Evolutionary conservation across 345 rosid genomes (phyloP), one percentile per base, ranked within the genome.

Genomic region (Limnanthes douglasii): DNA sequence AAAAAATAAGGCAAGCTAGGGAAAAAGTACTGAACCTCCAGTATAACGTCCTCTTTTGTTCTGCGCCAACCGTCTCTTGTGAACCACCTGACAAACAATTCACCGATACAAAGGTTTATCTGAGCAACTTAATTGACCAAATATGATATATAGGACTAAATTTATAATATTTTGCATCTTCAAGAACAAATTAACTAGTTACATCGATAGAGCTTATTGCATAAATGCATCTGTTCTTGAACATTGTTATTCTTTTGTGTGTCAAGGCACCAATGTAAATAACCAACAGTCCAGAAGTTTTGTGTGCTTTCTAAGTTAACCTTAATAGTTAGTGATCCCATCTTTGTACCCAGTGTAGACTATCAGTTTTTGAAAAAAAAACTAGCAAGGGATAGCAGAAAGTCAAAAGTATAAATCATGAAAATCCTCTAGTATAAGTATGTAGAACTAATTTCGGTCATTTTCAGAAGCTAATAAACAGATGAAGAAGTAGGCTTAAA

Each of bases 31-130:
- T 27, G 50, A 43, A 90, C 95, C 95, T 90, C 84, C 16, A 73
- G 31, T 25, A 77, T 44, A 32, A 77, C 21, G 39, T 90, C 95
- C 1, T 74, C 92, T 67, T 90, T 90, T 3, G 95, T 84, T 70
- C 94, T 77, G 61, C 35, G 47, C 98, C 98, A 84, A 41, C 95
- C 98, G 32, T 56, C 41, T 69, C 57, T 73, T 34, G 94, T 90
- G 46, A 90, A 84, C 73, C 70, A 90, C 57, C 95, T 90, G 61
- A 43, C 16, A 46, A 28, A 39, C 26, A 62, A 42, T 23, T n/a
- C 5, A 38, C 27, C 23, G 41, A 21, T n/a, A n/a, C n/a, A n/a
- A n/a, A n/a, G n/a, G n/a, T n/a, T n/a, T n/a, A n/a, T n/a, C n/a
- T n/a, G 31, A 42, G 28, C 8, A 11, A 45, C 23, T 26, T 8